Evolutionary conservation across 441 rosid species (phyloP).

Genomic region (Populus hybrid): DNA sequence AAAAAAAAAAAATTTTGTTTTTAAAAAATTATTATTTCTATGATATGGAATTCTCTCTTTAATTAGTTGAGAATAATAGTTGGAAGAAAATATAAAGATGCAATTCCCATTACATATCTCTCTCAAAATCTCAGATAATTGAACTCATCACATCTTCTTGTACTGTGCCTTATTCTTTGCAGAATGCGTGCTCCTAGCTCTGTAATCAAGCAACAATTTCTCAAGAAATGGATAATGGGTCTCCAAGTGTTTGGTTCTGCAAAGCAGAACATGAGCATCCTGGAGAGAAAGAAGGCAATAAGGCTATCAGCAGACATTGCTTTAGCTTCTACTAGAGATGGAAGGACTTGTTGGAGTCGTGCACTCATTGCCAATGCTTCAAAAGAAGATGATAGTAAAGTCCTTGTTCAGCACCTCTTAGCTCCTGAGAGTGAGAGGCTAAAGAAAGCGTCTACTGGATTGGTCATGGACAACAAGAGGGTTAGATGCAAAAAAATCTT

Average conservation of each 20-base stretch:
- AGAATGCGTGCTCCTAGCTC: conserved; percentile 49
- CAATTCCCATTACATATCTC: neutral
- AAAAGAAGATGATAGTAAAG: conserved; percentile 27
- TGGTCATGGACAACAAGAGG: conserved; percentile 28
- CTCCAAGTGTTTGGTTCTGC: conserved; percentile 39
- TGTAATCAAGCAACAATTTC: conserved; percentile 55
- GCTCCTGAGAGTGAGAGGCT: conserved; percentile 29
- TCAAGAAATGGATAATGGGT: conserved; percentile 70
- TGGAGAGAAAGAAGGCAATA: conserved; percentile 67
- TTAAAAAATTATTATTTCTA: neutral
- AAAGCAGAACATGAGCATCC: conserved; percentile 41
- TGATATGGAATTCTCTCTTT: neutral
- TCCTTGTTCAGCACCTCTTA: conserved; percentile 35
- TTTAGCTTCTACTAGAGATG: conserved; percentile 71
- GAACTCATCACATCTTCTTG: neutral
- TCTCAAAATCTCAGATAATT: neutral
- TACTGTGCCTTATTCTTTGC: neutral
- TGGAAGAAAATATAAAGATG: neutral
- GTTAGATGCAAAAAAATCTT: conserved; percentile 64
- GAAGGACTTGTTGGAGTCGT: conserved; percentile 74
- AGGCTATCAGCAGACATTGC: conserved; percentile 87
- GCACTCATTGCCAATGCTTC: conserved; percentile 60
- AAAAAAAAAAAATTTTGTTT: no score
- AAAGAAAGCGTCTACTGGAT: conserved; percentile 5
- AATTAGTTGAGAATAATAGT: neutral